Percentiles rank a stretch among this genome's conserved stretches.
phyloP scores from a whole-genome alignment of 2,329 filamentous ascomycete genomes.

The Ophiostoma himal-ulmi region DNA sequence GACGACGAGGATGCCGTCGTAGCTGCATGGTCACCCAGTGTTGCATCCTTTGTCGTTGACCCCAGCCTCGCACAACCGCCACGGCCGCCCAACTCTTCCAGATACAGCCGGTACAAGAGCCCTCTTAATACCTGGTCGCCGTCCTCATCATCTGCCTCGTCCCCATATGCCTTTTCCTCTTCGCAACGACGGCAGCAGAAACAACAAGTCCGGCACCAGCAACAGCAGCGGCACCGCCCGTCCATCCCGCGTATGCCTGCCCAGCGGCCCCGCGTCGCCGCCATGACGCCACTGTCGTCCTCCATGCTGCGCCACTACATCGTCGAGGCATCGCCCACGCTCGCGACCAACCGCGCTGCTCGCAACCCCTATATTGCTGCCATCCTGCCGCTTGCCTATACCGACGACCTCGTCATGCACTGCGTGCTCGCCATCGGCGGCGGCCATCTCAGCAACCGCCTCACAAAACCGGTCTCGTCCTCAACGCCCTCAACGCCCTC shows the following conservation, averaged over 20 bases:
- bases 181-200: not conserved
- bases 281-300: conserved; percentile 25
- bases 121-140: not conserved
- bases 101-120: not conserved
- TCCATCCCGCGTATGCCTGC: not conserved
- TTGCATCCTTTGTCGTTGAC: conserved; percentile 16
- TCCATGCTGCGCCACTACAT: conserved; percentile 26
- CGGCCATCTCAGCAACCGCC: conserved; percentile 21
- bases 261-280: conserved; percentile 15
- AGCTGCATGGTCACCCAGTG: conserved; percentile 18
- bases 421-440: conserved; percentile 26
- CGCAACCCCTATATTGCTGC: conserved; percentile 25
- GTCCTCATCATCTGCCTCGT: not conserved
- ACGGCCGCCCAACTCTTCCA: not conserved
- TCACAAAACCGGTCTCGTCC: conserved; percentile 12
- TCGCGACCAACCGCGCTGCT: conserved; percentile 19
- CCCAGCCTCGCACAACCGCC: not conserved
- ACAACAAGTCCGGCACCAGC: not conserved
- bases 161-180: not conserved
- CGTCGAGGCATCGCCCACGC: conserved; percentile 19
- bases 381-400: conserved; percentile 27
- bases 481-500: not conserved
- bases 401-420: conserved; percentile 29
- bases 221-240: not conserved
- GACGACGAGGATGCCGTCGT: conserved; percentile 19